Evolutionary conservation across 495 filamentous ascomycete species (phyloP).

Genomic region (Annulohypoxylon stygium): DNA sequence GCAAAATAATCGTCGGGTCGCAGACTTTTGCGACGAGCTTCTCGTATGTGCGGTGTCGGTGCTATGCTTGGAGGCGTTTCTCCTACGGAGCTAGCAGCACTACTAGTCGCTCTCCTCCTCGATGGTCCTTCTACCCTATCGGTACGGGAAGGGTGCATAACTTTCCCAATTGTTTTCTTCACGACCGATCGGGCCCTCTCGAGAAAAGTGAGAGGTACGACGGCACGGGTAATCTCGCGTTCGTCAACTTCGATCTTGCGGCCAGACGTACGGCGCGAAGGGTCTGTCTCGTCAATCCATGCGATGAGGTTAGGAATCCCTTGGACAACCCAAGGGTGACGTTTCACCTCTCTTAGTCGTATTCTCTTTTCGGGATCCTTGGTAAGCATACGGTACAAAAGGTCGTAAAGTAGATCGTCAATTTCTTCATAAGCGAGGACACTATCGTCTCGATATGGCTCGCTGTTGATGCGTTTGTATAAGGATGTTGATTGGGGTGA

Average conservation of each 20-base stretch:
- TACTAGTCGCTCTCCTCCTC: constrained; percentile 68
- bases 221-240: constrained; percentile 88
- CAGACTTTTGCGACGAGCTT: constrained; percentile 75
- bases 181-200: constrained; percentile 77
- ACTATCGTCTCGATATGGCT: constrained; percentile 69
- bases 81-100: constrained; percentile 67
- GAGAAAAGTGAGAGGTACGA: constrained; percentile 88
- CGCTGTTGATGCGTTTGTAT: constrained; percentile 66
- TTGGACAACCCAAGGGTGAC: constrained; percentile 92
- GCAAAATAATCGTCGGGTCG: constrained; percentile 77
- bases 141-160: constrained; percentile 68
- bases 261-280: constrained; percentile 80
- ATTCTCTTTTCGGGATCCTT: constrained; percentile 93
- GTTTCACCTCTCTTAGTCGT: constrained; percentile 90
- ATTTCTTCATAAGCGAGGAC: constrained; percentile 88
- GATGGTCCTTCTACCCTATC: constrained; percentile 66
- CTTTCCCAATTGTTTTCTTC: constrained; percentile 73
- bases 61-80: constrained; percentile 56
- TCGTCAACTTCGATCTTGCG: constrained; percentile 93
- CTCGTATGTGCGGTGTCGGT: constrained; percentile 57
- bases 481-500: constrained; percentile 61
- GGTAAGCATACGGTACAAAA: constrained; percentile 82
- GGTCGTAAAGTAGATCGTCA: constrained; percentile 82
- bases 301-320: constrained; percentile 78
- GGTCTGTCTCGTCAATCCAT: constrained; percentile 97